phyloP scores from a whole-genome alignment of 2,329 filamentous ascomycete species.

The Cladosporium sp. region DNA sequence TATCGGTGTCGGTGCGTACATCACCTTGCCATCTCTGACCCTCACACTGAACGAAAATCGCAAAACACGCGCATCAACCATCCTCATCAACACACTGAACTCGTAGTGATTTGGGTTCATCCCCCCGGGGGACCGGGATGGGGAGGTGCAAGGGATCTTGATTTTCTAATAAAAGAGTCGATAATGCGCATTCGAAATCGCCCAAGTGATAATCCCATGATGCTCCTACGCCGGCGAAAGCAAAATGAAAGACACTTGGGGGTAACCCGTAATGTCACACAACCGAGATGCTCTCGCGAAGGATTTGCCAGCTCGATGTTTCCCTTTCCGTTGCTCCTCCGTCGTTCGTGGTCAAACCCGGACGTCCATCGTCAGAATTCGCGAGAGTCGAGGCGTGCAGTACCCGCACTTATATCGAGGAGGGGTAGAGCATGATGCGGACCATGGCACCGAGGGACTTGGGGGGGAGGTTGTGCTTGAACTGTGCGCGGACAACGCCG shows the following conservation, averaged over 20 bases:
- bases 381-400: neutral
- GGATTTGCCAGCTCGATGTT: constrained; percentile 8
- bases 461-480: constrained; percentile 91
- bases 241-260: constrained; percentile 10
- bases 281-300: constrained; percentile 7
- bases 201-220: constrained; percentile 8
- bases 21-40: neutral
- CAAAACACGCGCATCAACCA: neutral
- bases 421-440: constrained; percentile 44
- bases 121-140: constrained; percentile 12
- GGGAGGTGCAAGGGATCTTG: constrained; percentile 14
- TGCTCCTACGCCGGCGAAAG: constrained; percentile 19
- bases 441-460: constrained; percentile 79
- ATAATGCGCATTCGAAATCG: constrained; percentile 16
- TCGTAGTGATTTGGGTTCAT: constrained; percentile 11
- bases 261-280: neutral
- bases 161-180: constrained; percentile 18
- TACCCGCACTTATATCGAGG: constrained; percentile 38
- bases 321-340: constrained; percentile 1
- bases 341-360: constrained; percentile 13
- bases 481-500: constrained; percentile 96
- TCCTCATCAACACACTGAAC: neutral
- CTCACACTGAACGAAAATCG: neutral
- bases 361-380: constrained; percentile 17
- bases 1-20: neutral